Evolutionary conservation across 2,329 filamentous ascomycete genomes (phyloP).

Genomic region (Chaetomium globosum): DNA sequence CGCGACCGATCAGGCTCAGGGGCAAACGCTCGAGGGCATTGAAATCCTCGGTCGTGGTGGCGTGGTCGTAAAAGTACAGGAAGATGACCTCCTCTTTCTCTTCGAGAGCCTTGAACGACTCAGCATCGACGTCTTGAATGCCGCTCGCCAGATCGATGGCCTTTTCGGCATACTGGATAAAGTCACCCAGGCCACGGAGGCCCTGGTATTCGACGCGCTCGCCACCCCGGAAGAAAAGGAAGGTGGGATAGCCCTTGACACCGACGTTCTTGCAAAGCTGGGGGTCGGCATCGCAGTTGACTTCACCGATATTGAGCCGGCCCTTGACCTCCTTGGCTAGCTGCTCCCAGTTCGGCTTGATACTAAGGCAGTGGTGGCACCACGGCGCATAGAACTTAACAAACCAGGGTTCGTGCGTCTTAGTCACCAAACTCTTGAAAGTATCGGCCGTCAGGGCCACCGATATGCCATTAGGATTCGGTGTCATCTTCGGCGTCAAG

Average conservation of each 20-base stretch:
- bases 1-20: conserved; percentile 85
- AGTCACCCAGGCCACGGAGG: conserved; percentile 86
- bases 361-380: conserved; percentile 93
- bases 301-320: conserved; percentile 87
- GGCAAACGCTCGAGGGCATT: conserved; percentile 82
- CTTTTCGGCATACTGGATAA: conserved; percentile 83
- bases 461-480: conserved; percentile 77
- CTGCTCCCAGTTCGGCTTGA: conserved; percentile 87
- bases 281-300: conserved; percentile 87
- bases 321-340: conserved; percentile 90
- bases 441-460: conserved; percentile 76
- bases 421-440: conserved; percentile 84
- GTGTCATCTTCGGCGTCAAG: conserved; percentile 57
- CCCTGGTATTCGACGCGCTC: conserved; percentile 93
- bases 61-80: conserved; percentile 95
- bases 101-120: conserved; percentile 77
- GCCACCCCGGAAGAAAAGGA: conserved; percentile 88
- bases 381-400: conserved; percentile 98
- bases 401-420: conserved; percentile 91
- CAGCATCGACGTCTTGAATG: conserved; percentile 78
- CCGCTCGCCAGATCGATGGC: conserved; percentile 76
- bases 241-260: conserved; percentile 79
- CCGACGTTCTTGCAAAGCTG: conserved; percentile 90
- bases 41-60: conserved; percentile 91
- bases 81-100: conserved; percentile 95